These are phyloP conservation scores for Zanthoxylum bungeanum DNA, from an alignment of 345 rosid species.

Conservation along the genomic window DNA sequence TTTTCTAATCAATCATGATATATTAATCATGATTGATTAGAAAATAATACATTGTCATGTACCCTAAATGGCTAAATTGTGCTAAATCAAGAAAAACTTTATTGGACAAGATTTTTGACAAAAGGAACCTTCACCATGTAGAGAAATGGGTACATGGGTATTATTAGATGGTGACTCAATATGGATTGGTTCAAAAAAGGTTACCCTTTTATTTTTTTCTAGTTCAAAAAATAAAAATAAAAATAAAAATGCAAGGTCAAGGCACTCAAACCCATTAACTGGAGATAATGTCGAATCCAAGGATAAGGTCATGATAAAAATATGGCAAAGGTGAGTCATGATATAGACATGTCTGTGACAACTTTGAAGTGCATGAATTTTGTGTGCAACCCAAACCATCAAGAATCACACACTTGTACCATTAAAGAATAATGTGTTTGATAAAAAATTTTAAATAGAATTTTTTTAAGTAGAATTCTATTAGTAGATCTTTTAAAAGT, in stretches of 20 bases:
- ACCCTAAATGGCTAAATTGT: too few species aligned
- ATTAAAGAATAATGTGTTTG: too few species aligned
- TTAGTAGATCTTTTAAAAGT: too few species aligned
- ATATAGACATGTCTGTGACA: background rate
- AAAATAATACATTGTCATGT: too few species aligned
- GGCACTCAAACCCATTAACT: background rate
- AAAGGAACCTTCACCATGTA: too few species aligned
- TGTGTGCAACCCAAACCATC: background rate
- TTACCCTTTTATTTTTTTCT: slow-evolving; percentile 4
- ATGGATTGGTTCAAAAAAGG: slow-evolving; percentile 12
- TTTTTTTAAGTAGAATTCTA: too few species aligned
- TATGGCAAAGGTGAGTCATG: background rate
- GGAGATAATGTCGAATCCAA: slow-evolving; percentile 24
- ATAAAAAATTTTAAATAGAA: too few species aligned
- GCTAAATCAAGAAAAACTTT: too few species aligned
- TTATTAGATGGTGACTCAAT: background rate
- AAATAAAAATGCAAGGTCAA: background rate
- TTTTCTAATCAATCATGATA: too few species aligned
- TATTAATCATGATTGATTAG: too few species aligned
- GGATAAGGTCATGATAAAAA: slow-evolving; percentile 12
- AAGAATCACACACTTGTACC: background rate
- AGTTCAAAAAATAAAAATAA: background rate
- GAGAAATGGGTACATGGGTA: background rate
- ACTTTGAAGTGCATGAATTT: background rate
- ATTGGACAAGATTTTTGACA: background rate